Conservation (phyloP, 2,329 filamentous ascomycete species). For the Talaromyces sp. region DNA sequence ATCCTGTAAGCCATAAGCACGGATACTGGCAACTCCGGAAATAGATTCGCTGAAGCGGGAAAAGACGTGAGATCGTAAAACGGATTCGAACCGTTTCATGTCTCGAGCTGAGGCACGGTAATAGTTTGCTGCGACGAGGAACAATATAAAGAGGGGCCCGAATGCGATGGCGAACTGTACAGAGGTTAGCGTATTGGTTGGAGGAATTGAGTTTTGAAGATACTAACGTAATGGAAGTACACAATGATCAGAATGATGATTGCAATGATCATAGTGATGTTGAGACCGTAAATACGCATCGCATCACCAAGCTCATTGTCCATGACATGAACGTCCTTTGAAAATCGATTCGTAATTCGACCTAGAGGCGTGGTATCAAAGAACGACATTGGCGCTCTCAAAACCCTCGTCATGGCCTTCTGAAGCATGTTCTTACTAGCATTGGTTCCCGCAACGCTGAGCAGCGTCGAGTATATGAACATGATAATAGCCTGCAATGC, state of each 20-base stretch:
- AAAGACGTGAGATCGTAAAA: constrained; percentile 83
- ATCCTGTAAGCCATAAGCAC: constrained; percentile 76
- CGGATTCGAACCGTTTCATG: constrained; percentile 88
- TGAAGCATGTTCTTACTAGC: constrained; percentile 79
- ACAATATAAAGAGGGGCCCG: constrained; percentile 67
- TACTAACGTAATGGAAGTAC: constrained; percentile 75
- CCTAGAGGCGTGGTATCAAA: constrained; percentile 96
- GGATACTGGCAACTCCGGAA: constrained; percentile 76
- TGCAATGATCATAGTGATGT: constrained; percentile 72
- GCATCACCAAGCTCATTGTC: constrained; percentile 87
- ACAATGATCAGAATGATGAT: constrained; percentile 89
- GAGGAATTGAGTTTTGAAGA: too few species aligned
- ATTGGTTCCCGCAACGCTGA: constrained; percentile 75
- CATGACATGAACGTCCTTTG: constrained; percentile 93
- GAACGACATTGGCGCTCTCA: constrained; percentile 74
- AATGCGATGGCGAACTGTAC: constrained; percentile 63
- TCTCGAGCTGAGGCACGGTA: constrained; percentile 89
- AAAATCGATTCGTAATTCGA: constrained; percentile 94
- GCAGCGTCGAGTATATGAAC: constrained; percentile 73
- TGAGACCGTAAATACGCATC: constrained; percentile 89
- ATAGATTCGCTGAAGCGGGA: constrained; percentile 87
- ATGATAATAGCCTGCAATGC: constrained; percentile 66
- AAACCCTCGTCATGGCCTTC: constrained; percentile 70
- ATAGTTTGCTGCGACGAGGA: constrained; percentile 78
- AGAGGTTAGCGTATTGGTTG: not conserved